Evolutionary conservation across 768 basidiomycete genomes (phyloP).

Genomic region (Phylloporus arenicola): DNA sequence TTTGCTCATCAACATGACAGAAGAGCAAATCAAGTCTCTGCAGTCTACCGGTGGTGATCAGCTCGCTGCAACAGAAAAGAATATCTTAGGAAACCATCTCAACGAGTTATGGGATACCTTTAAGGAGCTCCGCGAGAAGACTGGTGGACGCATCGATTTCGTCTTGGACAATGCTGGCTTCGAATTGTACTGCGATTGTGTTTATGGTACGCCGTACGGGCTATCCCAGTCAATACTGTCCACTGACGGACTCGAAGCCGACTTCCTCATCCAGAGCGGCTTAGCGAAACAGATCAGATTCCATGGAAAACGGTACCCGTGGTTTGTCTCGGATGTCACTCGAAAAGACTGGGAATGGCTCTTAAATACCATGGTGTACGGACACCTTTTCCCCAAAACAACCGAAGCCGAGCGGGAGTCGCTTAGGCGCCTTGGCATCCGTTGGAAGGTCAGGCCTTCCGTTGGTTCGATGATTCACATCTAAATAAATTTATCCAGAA

Average conservation of each 20-base stretch:
- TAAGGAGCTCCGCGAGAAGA: constrained; percentile 60
- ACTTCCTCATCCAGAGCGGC: constrained; percentile 89
- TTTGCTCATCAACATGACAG: constrained; percentile 93
- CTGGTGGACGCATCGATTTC: constrained; percentile 74
- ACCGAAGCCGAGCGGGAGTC: constrained; percentile 77
- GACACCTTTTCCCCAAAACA: constrained; percentile 85
- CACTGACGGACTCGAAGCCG: constrained; percentile 49
- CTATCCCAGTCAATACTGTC: not conserved
- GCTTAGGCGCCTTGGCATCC: constrained; percentile 66
- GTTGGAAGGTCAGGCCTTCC: constrained; percentile 72
- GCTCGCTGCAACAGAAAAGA: constrained; percentile 92
- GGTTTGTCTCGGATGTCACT: constrained; percentile 94
- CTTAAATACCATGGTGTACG: constrained; percentile 81
- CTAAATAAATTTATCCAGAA: constrained; percentile 40
- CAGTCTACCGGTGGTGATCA: constrained; percentile 96
- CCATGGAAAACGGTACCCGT: constrained; percentile 93
- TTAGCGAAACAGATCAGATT: constrained; percentile 81
- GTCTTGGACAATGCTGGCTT: constrained; percentile 81
- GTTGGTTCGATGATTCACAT: not conserved
- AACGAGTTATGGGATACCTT: constrained; percentile 68
- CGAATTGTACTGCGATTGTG: constrained; percentile 83
- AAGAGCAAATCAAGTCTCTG: constrained; percentile 94
- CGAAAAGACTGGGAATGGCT: constrained; percentile 94
- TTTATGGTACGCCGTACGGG: constrained; percentile 56
- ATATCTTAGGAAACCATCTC: constrained; percentile 87